Conservation (phyloP, 2,329 filamentous ascomycete genomes). For the Microdochium bolleyi region DNA sequence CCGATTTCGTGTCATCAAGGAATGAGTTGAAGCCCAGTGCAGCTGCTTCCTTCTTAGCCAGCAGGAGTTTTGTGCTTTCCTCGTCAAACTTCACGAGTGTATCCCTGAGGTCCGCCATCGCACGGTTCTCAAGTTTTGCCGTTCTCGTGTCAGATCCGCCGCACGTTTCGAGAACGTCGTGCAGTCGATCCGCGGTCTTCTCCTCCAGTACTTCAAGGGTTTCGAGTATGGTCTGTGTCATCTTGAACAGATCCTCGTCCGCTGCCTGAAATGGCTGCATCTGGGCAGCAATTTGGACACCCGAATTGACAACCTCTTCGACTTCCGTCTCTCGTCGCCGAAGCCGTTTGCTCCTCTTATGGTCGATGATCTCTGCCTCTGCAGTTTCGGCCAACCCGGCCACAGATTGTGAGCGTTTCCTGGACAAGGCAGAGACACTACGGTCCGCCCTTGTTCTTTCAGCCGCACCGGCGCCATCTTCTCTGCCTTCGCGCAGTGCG, state of each 20-base stretch:
- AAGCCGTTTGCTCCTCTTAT: slow-evolving; percentile 59
- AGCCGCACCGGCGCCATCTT: slow-evolving; percentile 17
- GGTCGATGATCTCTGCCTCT: slow-evolving; percentile 49
- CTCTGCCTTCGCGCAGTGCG: slow-evolving; percentile 11
- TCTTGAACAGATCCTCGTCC: slow-evolving; percentile 47
- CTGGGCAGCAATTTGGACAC: slow-evolving; percentile 43
- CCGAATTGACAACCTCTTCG: slow-evolving; percentile 45
- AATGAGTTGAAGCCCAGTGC: slow-evolving; percentile 51
- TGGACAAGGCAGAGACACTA: slow-evolving; percentile 32
- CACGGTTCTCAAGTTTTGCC: slow-evolving; percentile 35
- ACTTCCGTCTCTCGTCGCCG: slow-evolving; percentile 49
- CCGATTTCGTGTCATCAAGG: slow-evolving; percentile 53
- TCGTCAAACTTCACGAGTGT: slow-evolving; percentile 43
- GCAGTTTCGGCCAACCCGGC: slow-evolving; percentile 48
- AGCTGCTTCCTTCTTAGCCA: slow-evolving; percentile 44
- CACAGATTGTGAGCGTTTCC: slow-evolving; percentile 55
- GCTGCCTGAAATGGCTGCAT: slow-evolving; percentile 48
- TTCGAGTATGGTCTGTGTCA: slow-evolving; percentile 46
- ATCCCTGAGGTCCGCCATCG: slow-evolving; percentile 40
- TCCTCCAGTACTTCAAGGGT: slow-evolving; percentile 45
- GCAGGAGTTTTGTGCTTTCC: slow-evolving; percentile 42
- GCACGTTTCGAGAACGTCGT: slow-evolving; percentile 44
- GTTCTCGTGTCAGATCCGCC: slow-evolving; percentile 42
- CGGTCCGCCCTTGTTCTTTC: slow-evolving; percentile 24
- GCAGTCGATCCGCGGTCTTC: slow-evolving; percentile 33